Percentiles rank a stretch among this genome's conserved stretches.
phyloP scores from a whole-genome alignment of 108 stramenopile genomes.

The Aurantiochytrium sp. region DNA sequence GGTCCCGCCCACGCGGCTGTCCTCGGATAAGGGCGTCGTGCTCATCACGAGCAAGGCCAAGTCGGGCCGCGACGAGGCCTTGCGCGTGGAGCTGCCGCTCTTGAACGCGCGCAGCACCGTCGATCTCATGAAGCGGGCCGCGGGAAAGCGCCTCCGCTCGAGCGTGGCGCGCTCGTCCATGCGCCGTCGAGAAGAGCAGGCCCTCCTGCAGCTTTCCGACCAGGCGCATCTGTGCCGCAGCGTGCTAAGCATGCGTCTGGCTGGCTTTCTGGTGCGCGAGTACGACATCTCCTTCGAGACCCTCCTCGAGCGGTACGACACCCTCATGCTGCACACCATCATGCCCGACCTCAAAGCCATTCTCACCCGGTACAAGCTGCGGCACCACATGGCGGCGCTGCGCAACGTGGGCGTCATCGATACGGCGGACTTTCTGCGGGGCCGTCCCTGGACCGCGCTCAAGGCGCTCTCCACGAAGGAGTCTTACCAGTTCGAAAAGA shows the following conservation, averaged over 20 bases:
- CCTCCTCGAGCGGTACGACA: neutral
- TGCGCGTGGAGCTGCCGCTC: constrained; percentile 7
- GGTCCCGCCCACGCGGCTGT: neutral
- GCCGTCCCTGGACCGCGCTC: neutral
- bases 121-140: neutral
- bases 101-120: neutral
- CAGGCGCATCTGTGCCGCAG: neutral
- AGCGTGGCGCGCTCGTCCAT: neutral
- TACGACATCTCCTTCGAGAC: neutral
- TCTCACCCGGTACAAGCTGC: neutral
- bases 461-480: neutral
- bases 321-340: neutral
- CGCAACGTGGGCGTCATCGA: constrained; percentile 1
- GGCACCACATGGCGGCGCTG: neutral
- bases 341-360: constrained; percentile 19
- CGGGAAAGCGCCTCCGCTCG: neutral
- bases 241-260: constrained; percentile 1
- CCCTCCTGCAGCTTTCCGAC: neutral
- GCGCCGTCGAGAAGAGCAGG: neutral
- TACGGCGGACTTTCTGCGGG: constrained; percentile 13
- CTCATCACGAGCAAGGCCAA: constrained; percentile 17
- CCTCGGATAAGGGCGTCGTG: neutral
- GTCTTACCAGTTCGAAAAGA: neutral
- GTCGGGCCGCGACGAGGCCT: constrained; percentile 2
- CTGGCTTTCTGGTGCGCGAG: neutral